Conservation (phyloP, 2,329 filamentous ascomycete species). For the Tricladium varicosporioides region DNA sequence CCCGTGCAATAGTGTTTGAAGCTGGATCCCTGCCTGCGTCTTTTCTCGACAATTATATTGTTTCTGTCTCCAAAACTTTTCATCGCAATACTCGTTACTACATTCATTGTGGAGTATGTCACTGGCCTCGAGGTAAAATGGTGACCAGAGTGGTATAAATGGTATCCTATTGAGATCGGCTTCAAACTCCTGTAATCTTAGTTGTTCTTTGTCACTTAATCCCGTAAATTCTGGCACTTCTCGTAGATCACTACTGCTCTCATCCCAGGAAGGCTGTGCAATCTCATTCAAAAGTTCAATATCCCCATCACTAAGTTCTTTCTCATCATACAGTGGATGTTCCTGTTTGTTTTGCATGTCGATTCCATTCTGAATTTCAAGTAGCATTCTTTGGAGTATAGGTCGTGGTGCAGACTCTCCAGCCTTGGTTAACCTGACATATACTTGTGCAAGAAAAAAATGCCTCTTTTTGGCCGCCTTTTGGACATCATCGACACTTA, state of each 20-base stretch:
- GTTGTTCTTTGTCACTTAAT: neutral
- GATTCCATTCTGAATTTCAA: constrained; percentile 7
- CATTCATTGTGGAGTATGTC: neutral
- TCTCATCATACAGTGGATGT: constrained; percentile 6
- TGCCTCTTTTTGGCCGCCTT: constrained; percentile 9
- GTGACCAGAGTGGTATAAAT: constrained; percentile 10
- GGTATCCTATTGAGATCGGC: neutral
- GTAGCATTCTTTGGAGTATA: constrained; percentile 15
- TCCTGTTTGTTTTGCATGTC: neutral
- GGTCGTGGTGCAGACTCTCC: constrained; percentile 14
- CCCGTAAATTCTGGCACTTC: neutral
- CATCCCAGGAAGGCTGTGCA: constrained; percentile 22
- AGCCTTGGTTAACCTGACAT: neutral
- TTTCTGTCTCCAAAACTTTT: neutral
- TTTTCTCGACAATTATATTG: too few species aligned
- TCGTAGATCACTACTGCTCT: neutral
- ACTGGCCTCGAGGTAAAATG: neutral
- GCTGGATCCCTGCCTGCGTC: too few species aligned
- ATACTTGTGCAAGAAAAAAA: neutral
- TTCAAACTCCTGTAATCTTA: neutral
- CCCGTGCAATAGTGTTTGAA: too few species aligned
- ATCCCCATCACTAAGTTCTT: constrained; percentile 1
- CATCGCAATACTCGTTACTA: neutral
- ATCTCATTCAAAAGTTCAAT: constrained; percentile 13
- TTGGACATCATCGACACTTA: constrained; percentile 9